Evolutionary conservation across 306 rosid genomes (phyloP).

Genomic region (Abrus precatorius): DNA sequence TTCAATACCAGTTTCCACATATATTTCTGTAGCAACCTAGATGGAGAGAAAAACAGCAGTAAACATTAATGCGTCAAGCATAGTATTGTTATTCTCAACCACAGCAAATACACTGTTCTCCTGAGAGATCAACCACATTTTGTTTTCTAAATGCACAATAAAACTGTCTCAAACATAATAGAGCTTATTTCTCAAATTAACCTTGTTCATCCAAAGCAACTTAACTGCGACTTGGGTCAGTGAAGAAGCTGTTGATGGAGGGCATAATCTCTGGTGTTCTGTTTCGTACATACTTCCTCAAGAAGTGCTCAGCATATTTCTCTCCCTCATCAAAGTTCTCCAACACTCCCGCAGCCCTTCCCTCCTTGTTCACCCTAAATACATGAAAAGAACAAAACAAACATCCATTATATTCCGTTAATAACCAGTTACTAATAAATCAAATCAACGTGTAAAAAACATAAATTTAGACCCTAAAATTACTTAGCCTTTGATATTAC

Average conservation of each 20-base stretch:
- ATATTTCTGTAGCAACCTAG: not conserved
- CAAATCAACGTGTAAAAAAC: too few species aligned
- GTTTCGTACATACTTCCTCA: slow-evolving; percentile 82
- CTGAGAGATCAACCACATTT: slow-evolving; percentile 37
- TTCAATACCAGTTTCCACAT: slow-evolving; percentile 20
- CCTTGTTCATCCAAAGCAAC: slow-evolving; percentile 35
- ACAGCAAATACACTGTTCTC: slow-evolving; percentile 33
- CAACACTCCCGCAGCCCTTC: slow-evolving; percentile 86
- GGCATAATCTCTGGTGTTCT: slow-evolving; percentile 86
- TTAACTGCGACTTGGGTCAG: slow-evolving; percentile 73
- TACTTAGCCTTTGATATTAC: too few species aligned
- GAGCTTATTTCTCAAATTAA: slow-evolving; percentile 29
- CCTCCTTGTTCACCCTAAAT: slow-evolving; percentile 80
- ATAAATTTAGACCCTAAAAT: too few species aligned
- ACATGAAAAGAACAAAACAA: slow-evolving; percentile 10
- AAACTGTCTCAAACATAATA: not conserved
- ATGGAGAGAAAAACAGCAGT: not conserved
- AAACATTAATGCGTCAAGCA: slow-evolving; percentile 38
- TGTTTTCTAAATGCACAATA: slow-evolving; percentile 34
- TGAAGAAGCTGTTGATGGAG: slow-evolving; percentile 71
- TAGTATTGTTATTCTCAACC: slow-evolving; percentile 46
- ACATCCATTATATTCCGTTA: slow-evolving; percentile 12
- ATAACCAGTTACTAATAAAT: not conserved
- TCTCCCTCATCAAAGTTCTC: slow-evolving; percentile 87
- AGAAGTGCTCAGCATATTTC: slow-evolving; percentile 72